Evolutionary conservation across 2,329 filamentous ascomycete genomes (phyloP).

Genomic region (Fonsecaea pedrosoi): DNA sequence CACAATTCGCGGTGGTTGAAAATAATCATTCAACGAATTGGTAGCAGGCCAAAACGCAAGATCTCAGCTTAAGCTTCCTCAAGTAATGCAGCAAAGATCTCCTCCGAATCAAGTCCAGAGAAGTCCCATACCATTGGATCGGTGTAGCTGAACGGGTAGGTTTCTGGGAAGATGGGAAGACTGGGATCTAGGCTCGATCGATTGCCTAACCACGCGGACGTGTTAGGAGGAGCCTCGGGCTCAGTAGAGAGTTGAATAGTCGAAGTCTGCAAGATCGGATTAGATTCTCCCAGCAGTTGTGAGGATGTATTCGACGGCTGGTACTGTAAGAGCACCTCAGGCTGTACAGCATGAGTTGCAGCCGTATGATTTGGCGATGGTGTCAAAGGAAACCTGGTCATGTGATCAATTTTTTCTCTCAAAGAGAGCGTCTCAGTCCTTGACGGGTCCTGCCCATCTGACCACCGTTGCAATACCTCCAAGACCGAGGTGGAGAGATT

Average conservation of each 20-base stretch:
- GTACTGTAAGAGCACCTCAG: neutral
- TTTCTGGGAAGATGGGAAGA: neutral
- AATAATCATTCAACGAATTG: no score
- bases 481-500: constrained; percentile 15
- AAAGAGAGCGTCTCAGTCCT: neutral
- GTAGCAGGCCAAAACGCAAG: no score
- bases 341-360: neutral
- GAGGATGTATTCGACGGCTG: neutral
- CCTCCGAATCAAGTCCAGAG: constrained; percentile 22
- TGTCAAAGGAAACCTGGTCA: constrained; percentile 6
- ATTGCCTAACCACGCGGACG: neutral
- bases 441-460: constrained; percentile 5
- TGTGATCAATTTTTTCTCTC: constrained; percentile 10
- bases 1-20: no score
- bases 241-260: neutral
- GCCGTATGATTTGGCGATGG: neutral
- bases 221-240: neutral
- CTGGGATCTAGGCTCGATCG: neutral
- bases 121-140: constrained; percentile 25
- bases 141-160: constrained; percentile 1
- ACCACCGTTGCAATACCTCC: constrained; percentile 20
- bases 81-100: constrained; percentile 25
- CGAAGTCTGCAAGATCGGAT: neutral
- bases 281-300: neutral
- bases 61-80: neutral